Conservation (phyloP, 1,284 basidiomycete genomes). For the Tremellales sp. region DNA sequence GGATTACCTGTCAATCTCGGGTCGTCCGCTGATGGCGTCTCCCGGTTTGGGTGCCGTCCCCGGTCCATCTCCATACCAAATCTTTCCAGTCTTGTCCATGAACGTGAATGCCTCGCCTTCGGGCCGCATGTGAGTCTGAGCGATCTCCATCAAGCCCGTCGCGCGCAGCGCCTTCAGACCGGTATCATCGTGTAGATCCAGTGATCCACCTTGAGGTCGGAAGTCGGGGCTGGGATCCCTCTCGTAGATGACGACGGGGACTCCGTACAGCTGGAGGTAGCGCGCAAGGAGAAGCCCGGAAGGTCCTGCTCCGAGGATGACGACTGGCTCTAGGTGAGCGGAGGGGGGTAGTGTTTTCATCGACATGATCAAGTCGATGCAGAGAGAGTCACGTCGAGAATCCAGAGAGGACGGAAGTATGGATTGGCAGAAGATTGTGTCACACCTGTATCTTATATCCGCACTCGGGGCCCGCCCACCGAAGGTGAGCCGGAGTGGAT, state of each 20-base stretch:
- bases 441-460: too few species aligned
- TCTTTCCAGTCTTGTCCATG: constrained; percentile 13
- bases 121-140: constrained; percentile 6
- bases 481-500: too few species aligned
- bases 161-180: constrained; percentile 39
- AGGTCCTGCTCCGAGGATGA: constrained; percentile 49
- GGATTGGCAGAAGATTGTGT: too few species aligned
- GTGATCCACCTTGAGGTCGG: constrained; percentile 48
- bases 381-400: too few species aligned
- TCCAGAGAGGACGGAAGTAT: too few species aligned
- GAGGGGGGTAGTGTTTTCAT: too few species aligned
- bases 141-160: constrained; percentile 35
- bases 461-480: too few species aligned
- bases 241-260: constrained; percentile 46
- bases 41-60: background rate
- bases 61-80: constrained; percentile 16
- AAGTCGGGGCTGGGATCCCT: constrained; percentile 34
- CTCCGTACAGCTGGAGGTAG: constrained; percentile 39
- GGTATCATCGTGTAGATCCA: constrained; percentile 49
- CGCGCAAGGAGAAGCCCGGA: constrained; percentile 49
- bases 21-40: constrained; percentile 12
- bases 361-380: too few species aligned
- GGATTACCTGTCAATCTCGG: constrained; percentile 32
- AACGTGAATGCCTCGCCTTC: constrained; percentile 20
- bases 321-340: too few species aligned